phyloP scores from a whole-genome alignment of 139 green algal genomes.

The Chlorella ohadii region DNA sequence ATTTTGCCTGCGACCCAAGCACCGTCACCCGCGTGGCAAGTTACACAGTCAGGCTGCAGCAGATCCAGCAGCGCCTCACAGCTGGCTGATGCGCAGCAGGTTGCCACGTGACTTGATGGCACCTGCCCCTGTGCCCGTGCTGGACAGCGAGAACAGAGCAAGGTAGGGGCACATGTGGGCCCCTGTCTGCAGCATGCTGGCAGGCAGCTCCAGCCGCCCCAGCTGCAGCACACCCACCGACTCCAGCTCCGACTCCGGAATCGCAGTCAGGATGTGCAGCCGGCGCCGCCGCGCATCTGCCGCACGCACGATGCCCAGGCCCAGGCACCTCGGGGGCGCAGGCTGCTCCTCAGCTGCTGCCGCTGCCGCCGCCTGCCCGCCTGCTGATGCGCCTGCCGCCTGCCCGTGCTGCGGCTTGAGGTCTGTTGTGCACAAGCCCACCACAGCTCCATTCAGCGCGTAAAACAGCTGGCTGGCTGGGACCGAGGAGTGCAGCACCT shows the following conservation, averaged over 20 bases:
- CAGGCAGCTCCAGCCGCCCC: constrained; percentile 74
- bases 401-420: too few species aligned
- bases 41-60: background rate
- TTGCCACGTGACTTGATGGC: constrained; percentile 74
- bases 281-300: constrained; percentile 52
- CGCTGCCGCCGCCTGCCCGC: background rate
- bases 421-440: constrained; percentile 58
- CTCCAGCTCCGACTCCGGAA: constrained; percentile 46
- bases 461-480: constrained; percentile 39
- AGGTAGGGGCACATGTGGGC: constrained; percentile 62
- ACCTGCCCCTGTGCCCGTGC: constrained; percentile 68
- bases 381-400: background rate
- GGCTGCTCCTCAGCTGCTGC: background rate
- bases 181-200: constrained; percentile 59
- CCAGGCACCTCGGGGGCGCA: constrained; percentile 64
- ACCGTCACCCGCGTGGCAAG: too few species aligned
- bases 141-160: constrained; percentile 62
- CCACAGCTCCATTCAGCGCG: constrained; percentile 75
- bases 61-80: background rate
- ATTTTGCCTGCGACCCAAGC: too few species aligned
- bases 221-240: constrained; percentile 61
- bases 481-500: constrained; percentile 52
- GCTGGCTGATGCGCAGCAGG: constrained; percentile 49
- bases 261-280: constrained; percentile 72
- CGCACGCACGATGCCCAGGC: constrained; percentile 74